A percentile compares a stretch with the other conserved stretches of the same genome.
phyloP scores from a whole-genome alignment of 2,329 filamentous ascomycete species.

The Microsporum ferrugineum region DNA sequence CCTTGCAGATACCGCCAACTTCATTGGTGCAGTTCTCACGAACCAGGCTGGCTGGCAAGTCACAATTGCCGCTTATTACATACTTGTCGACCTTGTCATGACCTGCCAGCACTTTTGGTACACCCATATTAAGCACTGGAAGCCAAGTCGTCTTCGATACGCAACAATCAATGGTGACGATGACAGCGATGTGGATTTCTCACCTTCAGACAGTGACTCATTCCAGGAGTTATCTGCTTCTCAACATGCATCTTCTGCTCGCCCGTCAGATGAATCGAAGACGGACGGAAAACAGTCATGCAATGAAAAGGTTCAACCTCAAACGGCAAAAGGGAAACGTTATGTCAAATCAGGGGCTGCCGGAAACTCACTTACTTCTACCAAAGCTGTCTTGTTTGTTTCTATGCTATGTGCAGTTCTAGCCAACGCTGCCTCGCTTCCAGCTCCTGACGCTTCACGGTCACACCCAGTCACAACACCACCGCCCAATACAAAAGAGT shows the following conservation, averaged over 20 bases:
- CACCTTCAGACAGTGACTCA: slow-evolving; percentile 25
- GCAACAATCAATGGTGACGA: slow-evolving; percentile 20
- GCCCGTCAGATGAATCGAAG: neutral
- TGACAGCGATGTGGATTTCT: slow-evolving; percentile 23
- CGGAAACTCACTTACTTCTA: slow-evolving; percentile 24
- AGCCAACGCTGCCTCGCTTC: slow-evolving; percentile 33
- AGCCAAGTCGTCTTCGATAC: slow-evolving; percentile 26
- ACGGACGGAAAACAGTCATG: slow-evolving; percentile 18
- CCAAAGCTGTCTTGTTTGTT: slow-evolving; percentile 35
- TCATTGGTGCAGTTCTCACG: slow-evolving; percentile 52
- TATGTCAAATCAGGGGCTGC: slow-evolving; percentile 19
- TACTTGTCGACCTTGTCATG: slow-evolving; percentile 52
- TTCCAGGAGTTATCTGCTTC: slow-evolving; percentile 13
- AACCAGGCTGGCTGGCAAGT: slow-evolving; percentile 56
- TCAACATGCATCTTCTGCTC: slow-evolving; percentile 17
- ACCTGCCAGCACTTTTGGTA: slow-evolving; percentile 58
- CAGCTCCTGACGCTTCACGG: slow-evolving; percentile 17
- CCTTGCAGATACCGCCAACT: slow-evolving; percentile 51
- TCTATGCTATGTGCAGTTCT: slow-evolving; percentile 36
- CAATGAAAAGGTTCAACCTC: slow-evolving; percentile 26
- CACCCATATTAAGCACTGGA: slow-evolving; percentile 43
- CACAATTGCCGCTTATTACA: slow-evolving; percentile 54
- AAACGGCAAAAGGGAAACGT: slow-evolving; percentile 20
- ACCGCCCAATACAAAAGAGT: slow-evolving; percentile 27
- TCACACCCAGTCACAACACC: slow-evolving; percentile 14